Evolutionary conservation across 169 alveolate species (phyloP), one percentile per base, ranked within the genome.

Genomic region (Plasmodium gaboni): DNA sequence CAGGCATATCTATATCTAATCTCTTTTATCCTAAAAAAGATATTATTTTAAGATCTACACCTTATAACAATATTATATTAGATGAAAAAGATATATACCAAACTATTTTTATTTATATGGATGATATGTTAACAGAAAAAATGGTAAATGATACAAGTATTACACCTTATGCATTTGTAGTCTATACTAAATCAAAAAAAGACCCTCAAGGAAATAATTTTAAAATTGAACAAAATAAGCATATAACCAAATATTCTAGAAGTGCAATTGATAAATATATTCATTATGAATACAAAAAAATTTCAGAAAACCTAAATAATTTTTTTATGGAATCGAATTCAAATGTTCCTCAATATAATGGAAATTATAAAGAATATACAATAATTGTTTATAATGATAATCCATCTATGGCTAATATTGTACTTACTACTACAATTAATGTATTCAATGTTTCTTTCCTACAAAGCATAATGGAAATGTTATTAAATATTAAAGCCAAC

Each of bases 321-420:
- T 28, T 17, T 57, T 48, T 51, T 68, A 32, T 0, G 3, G 73
- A 83, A 2, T 17, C 69, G 19, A 19, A 28, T 17, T 38, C 69
- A n/a, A 83, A 68, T 5, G 32, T 55, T 13, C 32, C 50, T 68
- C 42, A 68, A 57, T 48, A 55, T 68, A 8, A 6, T 4, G 59
- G 13, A 46, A 46, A 83, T 9, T 38, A 55, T 13, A 83, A 83
- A 50, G 83, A 53, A 57, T 83, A 83, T 63, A 68, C 12, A 17
- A 19, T 83, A 83, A 60, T 83, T 28, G 67, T 83, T 28, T 83
- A 83, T 61, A 83, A 55, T 68, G 83, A 83, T 83, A 83, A 83
- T 67, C 91, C 91, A 8, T 46, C 80, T 48, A 83, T 83, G 80
- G 15, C 91, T 0, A 83, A 83, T 53, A 68, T 83, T 22, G 19